Evolutionary conservation across 306 rosid genomes (phyloP).

Genomic region (Lathyrus aphaca): DNA sequence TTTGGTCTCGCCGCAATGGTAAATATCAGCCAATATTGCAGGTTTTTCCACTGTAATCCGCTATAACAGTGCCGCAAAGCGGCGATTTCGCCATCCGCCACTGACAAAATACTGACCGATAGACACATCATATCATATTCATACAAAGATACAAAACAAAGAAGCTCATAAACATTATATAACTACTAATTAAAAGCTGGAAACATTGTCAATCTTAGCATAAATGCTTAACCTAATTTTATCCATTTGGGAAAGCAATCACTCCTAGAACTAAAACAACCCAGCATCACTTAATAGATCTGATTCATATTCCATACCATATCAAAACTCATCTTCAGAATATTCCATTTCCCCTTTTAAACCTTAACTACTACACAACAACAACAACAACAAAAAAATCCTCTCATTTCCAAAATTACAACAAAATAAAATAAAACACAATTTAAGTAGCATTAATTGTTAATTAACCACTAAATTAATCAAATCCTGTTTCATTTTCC

Average conservation of each 20-base stretch:
- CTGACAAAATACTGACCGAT: neutral
- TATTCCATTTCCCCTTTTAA: too few species aligned
- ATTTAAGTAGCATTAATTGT: conserved; percentile 4
- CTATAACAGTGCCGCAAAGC: too few species aligned
- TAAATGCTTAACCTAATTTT: neutral
- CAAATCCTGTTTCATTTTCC: neutral
- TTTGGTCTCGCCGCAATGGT: too few species aligned
- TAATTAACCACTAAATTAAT: neutral
- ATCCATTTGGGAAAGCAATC: conserved; percentile 4
- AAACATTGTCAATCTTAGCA: neutral
- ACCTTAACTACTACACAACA: conserved; percentile 6
- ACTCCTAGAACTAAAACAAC: conserved; percentile 6
- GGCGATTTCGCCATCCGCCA: too few species aligned
- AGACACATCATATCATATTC: neutral
- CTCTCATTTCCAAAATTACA: conserved; percentile 1
- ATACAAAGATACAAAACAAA: neutral
- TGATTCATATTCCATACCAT: neutral
- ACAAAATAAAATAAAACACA: neutral
- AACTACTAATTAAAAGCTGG: neutral
- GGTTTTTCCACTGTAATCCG: too few species aligned
- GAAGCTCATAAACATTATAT: neutral
- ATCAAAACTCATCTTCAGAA: neutral
- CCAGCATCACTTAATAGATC: neutral
- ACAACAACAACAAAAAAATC: neutral
- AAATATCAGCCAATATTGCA: too few species aligned